Conservation (phyloP, 1,284 basidiomycete species). For the Marasmius tenuissimus region DNA sequence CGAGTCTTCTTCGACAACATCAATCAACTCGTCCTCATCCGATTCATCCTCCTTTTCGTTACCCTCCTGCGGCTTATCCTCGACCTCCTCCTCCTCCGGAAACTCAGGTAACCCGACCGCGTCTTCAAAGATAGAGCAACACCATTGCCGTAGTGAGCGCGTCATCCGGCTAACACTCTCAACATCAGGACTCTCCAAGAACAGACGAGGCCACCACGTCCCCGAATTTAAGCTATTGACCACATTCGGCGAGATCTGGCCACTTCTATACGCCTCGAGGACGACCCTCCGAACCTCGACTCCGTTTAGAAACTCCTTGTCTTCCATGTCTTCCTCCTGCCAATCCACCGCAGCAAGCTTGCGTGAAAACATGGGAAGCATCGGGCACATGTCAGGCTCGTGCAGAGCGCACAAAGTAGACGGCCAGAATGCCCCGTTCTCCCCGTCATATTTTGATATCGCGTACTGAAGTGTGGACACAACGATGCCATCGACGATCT, state of each 20-base stretch:
- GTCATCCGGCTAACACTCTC: slow-evolving; percentile 64
- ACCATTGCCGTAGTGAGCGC: slow-evolving; percentile 61
- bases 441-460: slow-evolving; percentile 53
- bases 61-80: slow-evolving; percentile 16
- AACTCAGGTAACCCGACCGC: slow-evolving; percentile 55
- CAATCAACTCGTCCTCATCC: slow-evolving; percentile 64
- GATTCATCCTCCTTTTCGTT: slow-evolving; percentile 27
- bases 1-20: slow-evolving; percentile 45
- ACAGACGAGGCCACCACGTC: slow-evolving; percentile 68
- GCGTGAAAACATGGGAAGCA: slow-evolving; percentile 53
- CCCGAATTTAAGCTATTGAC: slow-evolving; percentile 61
- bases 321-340: slow-evolving; percentile 28
- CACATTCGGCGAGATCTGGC: slow-evolving; percentile 54
- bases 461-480: slow-evolving; percentile 76
- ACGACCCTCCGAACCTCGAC: slow-evolving; percentile 47
- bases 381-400: slow-evolving; percentile 48
- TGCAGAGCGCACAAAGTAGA: slow-evolving; percentile 62
- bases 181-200: slow-evolving; percentile 74
- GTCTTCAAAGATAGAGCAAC: slow-evolving; percentile 69
- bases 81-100: slow-evolving; percentile 21
- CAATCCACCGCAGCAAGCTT: slow-evolving; percentile 31
- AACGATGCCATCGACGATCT: slow-evolving; percentile 66
- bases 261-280: slow-evolving; percentile 61
- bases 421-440: slow-evolving; percentile 44
- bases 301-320: slow-evolving; percentile 24